These are phyloP conservation scores for Microsporum canis DNA, from an alignment of 2,329 filamentous ascomycete genomes.

Conservation along the genomic window DNA sequence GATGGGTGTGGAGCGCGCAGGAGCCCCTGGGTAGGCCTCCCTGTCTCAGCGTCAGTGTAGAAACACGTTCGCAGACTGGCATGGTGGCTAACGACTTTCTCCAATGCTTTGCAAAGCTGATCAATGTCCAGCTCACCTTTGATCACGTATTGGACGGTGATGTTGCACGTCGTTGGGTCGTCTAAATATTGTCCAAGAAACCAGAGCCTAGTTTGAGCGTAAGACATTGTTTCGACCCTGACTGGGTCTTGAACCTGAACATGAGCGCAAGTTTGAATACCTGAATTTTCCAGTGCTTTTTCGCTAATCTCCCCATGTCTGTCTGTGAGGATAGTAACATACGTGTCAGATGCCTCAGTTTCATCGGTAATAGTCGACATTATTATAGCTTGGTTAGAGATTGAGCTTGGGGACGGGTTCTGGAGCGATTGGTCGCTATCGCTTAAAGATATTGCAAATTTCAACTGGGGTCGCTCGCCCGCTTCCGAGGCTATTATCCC, in stretches of 20 bases:
- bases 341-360: too few relatives aligned
- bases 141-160: conserved; percentile 24
- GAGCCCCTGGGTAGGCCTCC: background rate
- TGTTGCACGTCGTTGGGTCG: conserved; percentile 34
- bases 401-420: too few relatives aligned
- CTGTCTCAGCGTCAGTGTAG: conserved; percentile 13
- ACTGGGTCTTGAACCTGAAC: background rate
- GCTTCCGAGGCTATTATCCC: too few relatives aligned
- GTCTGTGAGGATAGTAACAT: too few relatives aligned
- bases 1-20: too few relatives aligned
- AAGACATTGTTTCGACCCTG: conserved; percentile 21
- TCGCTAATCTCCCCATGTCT: too few relatives aligned
- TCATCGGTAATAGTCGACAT: too few relatives aligned
- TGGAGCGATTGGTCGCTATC: too few relatives aligned
- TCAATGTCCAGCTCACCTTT: conserved; percentile 23
- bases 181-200: conserved; percentile 13
- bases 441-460: too few relatives aligned
- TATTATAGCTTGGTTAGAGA: too few relatives aligned
- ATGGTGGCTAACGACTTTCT: conserved; percentile 21
- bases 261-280: too few relatives aligned
- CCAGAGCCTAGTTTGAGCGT: conserved; percentile 32
- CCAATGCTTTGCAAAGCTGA: conserved; percentile 26
- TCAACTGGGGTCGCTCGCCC: too few relatives aligned
- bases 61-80: conserved; percentile 26
- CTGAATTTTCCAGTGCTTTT: background rate